Percentiles rank a stretch among this genome's conserved stretches.
Evolutionary conservation across 345 rosid genomes (phyloP).

Genomic region (Acer negundo): DNA sequence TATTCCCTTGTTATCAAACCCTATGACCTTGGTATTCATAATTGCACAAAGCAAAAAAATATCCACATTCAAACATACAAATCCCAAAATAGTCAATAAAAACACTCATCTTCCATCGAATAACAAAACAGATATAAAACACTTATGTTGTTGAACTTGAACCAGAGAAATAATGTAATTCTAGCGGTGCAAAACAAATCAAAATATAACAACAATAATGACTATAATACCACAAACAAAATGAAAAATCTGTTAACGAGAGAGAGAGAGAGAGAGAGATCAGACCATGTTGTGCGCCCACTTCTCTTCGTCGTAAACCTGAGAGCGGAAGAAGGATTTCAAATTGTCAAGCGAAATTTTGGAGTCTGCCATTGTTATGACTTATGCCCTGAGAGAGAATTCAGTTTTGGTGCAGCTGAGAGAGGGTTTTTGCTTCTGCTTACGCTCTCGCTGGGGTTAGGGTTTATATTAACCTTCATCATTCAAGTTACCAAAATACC

Average conservation of each 20-base stretch:
- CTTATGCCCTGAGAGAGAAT: neutral
- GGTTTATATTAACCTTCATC: slow-evolving; percentile 8
- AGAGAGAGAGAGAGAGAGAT: slow-evolving; percentile 1
- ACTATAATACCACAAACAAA: neutral
- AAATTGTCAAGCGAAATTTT: slow-evolving; percentile 49
- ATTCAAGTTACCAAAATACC: neutral
- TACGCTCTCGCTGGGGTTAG: neutral
- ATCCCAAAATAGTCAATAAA: too few relatives aligned
- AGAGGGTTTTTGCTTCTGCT: too few relatives aligned
- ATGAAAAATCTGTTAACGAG: neutral
- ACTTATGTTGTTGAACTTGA: too few relatives aligned
- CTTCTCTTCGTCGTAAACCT: slow-evolving; percentile 70
- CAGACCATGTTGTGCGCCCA: slow-evolving; percentile 73
- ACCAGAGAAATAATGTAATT: too few relatives aligned
- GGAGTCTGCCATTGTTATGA: slow-evolving; percentile 50
- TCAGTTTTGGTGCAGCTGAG: neutral
- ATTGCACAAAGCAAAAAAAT: too few relatives aligned
- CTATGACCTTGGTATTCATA: too few relatives aligned
- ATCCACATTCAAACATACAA: too few relatives aligned
- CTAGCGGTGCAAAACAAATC: neutral
- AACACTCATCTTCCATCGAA: too few relatives aligned
- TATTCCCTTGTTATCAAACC: too few relatives aligned
- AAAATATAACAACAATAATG: neutral
- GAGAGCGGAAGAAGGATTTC: slow-evolving; percentile 62
- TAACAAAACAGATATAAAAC: neutral